phyloP scores from a whole-genome alignment of 2,329 filamentous ascomycete species.

The Penicillium italicum region DNA sequence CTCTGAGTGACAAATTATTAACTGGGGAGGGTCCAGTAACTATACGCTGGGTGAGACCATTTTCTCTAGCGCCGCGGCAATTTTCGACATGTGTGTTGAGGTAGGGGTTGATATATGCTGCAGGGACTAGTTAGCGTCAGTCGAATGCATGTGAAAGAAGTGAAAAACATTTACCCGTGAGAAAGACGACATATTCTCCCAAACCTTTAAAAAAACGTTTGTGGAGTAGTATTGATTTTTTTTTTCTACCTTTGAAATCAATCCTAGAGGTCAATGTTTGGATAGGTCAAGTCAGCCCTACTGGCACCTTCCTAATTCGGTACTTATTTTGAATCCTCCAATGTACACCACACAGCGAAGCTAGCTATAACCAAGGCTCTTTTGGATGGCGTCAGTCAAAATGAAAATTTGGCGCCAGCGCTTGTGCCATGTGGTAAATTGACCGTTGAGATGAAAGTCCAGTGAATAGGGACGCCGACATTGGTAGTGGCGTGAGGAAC shows the following conservation, averaged over 20 bases:
- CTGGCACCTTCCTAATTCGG: too few species aligned
- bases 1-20: constrained; percentile 11
- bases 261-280: neutral
- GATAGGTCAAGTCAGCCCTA: neutral
- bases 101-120: neutral
- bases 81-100: neutral
- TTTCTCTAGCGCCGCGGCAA: neutral
- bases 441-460: neutral
- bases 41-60: neutral
- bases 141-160: neutral
- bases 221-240: neutral
- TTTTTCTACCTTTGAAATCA: neutral
- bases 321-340: neutral
- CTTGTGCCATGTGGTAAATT: neutral
- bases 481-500: neutral
- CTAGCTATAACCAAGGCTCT: neutral
- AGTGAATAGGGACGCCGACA: neutral
- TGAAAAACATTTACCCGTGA: neutral
- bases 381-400: neutral
- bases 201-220: neutral
- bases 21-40: neutral
- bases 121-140: neutral
- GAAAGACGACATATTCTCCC: neutral
- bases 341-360: neutral
- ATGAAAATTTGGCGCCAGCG: neutral